Conservation (phyloP, 306 rosid genomes). For the Canavalia ensiformis region DNA sequence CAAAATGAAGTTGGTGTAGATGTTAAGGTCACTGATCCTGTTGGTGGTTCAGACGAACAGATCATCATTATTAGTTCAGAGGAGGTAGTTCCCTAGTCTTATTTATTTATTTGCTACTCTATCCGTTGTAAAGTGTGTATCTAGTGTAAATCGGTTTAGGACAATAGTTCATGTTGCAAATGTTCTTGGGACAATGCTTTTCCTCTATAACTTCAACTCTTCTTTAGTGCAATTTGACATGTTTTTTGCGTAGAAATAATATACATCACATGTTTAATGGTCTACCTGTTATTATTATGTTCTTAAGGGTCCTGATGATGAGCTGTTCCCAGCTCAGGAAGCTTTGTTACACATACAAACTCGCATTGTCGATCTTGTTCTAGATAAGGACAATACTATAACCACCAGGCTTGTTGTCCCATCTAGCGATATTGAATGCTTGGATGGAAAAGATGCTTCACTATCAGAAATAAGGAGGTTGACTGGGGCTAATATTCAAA, state of each 20-base stretch:
- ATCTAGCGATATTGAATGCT: conserved; percentile 79
- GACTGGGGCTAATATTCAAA: conserved; percentile 85
- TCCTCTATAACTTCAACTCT: conserved; percentile 35
- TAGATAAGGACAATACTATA: conserved; percentile 77
- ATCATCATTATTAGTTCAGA: conserved; percentile 87
- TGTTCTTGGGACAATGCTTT: conserved; percentile 19
- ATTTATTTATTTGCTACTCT: conserved; percentile 33
- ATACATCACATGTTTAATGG: conserved; percentile 11
- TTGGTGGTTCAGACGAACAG: conserved; percentile 84
- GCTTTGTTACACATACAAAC: conserved; percentile 96
- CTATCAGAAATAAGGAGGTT: conserved; percentile 77
- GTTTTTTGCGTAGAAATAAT: conserved; percentile 29
- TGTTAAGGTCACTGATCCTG: conserved; percentile 72
- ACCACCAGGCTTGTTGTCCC: conserved; percentile 92
- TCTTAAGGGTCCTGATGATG: conserved; percentile 89
- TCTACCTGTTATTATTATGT: conserved; percentile 52
- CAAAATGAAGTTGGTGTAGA: conserved; percentile 91
- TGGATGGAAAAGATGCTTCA: conserved; percentile 92
- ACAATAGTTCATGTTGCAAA: conserved; percentile 25
- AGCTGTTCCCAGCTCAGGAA: conserved; percentile 99
- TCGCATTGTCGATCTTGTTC: conserved; percentile 83
- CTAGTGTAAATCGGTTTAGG: conserved; percentile 28
- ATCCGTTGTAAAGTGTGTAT: conserved; percentile 8
- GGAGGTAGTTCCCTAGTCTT: conserved; percentile 68
- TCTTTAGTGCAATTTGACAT: conserved; percentile 33